These are phyloP conservation scores for Parathielavia hyrcaniae DNA, from an alignment of 495 filamentous ascomycete species.

Conservation along the genomic window DNA sequence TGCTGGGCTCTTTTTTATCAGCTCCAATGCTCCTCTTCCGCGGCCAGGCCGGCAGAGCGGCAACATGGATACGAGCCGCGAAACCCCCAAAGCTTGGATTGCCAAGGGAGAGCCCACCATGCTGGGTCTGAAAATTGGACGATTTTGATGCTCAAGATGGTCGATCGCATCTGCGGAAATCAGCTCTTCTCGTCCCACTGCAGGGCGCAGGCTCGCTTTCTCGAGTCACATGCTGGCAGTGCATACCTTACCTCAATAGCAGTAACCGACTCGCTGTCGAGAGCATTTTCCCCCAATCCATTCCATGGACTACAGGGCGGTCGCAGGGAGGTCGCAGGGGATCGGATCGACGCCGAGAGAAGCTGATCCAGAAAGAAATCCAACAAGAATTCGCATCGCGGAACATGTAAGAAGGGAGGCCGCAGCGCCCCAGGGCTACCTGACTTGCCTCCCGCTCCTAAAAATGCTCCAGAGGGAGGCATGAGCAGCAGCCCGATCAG, in stretches of 20 bases:
- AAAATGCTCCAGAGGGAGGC: too few species aligned
- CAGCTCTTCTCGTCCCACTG: not conserved
- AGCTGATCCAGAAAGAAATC: slow-evolving; percentile 3
- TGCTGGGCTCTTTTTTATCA: not conserved
- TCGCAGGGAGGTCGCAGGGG: not conserved
- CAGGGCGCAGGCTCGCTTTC: not conserved
- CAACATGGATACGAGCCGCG: slow-evolving; percentile 11
- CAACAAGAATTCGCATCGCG: too few species aligned
- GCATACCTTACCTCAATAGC: not conserved
- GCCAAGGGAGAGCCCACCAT: slow-evolving; percentile 3
- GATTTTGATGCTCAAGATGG: slow-evolving; percentile 7
- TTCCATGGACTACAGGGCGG: too few species aligned
- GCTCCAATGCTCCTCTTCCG: not conserved
- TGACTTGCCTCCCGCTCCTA: too few species aligned
- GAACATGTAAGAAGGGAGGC: too few species aligned
- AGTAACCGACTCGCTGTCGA: too few species aligned
- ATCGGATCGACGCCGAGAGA: slow-evolving; percentile 13
- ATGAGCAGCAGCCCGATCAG: too few species aligned
- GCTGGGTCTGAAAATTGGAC: not conserved
- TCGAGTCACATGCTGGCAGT: not conserved
- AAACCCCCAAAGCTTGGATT: not conserved
- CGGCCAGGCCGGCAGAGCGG: slow-evolving; percentile 1
- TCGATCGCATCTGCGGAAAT: slow-evolving; percentile 9
- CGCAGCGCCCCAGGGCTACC: too few species aligned
- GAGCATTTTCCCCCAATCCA: too few species aligned